A percentile compares a stretch with the other conserved stretches of the same genome.
phyloP scores from a whole-genome alignment of 768 basidiomycete species.

The Lactarius akahatsu region DNA sequence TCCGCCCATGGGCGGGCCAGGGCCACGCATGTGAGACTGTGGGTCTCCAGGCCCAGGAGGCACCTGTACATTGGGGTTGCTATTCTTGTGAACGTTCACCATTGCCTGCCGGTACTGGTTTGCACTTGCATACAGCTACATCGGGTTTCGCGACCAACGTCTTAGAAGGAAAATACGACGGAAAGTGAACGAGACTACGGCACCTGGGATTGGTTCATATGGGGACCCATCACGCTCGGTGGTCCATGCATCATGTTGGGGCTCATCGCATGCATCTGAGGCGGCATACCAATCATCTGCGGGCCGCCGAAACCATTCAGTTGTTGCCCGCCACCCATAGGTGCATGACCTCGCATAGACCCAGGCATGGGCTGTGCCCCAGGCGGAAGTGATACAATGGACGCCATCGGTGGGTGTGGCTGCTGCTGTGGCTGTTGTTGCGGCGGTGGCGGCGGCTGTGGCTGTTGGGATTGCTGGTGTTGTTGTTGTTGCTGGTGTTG shows the following conservation, averaged over 20 bases:
- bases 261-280: slow-evolving; percentile 22
- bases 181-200: not conserved
- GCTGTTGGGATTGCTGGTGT: slow-evolving; percentile 33
- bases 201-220: slow-evolving; percentile 16
- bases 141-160: not conserved
- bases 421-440: slow-evolving; percentile 39
- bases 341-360: slow-evolving; percentile 39
- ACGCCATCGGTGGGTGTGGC: slow-evolving; percentile 42
- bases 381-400: slow-evolving; percentile 39
- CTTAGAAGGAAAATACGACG: not conserved
- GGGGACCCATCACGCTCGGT: slow-evolving; percentile 11
- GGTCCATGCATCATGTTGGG: slow-evolving; percentile 19
- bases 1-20: slow-evolving; percentile 6
- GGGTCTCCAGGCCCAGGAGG: slow-evolving; percentile 10
- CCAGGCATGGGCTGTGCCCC: slow-evolving; percentile 34
- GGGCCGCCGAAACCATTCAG: slow-evolving; percentile 21
- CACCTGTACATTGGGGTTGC: not conserved
- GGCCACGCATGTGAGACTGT: slow-evolving; percentile 17
- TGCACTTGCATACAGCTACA: slow-evolving; percentile 7
- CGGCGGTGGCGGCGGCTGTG: slow-evolving; percentile 29
- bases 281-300: slow-evolving; percentile 21
- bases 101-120: slow-evolving; percentile 21
- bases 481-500: slow-evolving; percentile 29
- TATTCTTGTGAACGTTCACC: slow-evolving; percentile 12
- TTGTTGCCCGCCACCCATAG: slow-evolving; percentile 41